These are phyloP conservation scores for Phytophthora citricola DNA, from an alignment of 352 stramenopile species.

Conservation along the genomic window DNA sequence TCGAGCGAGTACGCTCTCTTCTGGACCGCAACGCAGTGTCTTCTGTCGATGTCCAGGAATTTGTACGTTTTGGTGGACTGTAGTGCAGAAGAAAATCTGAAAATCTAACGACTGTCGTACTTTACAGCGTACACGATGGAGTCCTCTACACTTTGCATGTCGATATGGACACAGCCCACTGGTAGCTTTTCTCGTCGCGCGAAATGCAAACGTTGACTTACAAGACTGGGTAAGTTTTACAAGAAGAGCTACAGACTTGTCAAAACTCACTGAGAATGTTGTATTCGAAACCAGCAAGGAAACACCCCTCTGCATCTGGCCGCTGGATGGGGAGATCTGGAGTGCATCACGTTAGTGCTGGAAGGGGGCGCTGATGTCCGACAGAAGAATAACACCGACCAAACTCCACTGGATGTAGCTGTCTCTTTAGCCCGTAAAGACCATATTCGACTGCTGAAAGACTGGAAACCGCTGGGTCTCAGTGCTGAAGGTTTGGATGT, in stretches of 20 bases:
- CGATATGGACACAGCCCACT: constrained; percentile 57
- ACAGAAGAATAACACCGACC: constrained; percentile 34
- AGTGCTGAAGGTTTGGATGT: constrained; percentile 45
- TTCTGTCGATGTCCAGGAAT: constrained; percentile 62
- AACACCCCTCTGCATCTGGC: constrained; percentile 75
- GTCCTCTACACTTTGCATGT: constrained; percentile 66
- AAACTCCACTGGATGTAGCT: constrained; percentile 57
- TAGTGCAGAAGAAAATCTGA: not conserved
- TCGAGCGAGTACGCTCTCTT: constrained; percentile 55
- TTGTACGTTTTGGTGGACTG: constrained; percentile 32
- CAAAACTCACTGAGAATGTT: not conserved
- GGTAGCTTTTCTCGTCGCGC: constrained; percentile 55
- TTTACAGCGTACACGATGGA: constrained; percentile 62
- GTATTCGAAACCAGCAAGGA: constrained; percentile 43
- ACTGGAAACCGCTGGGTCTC: constrained; percentile 57
- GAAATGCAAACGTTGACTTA: constrained; percentile 54
- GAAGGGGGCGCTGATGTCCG: constrained; percentile 49
- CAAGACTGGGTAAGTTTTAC: constrained; percentile 46
- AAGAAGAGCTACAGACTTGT: not conserved
- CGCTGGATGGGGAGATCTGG: constrained; percentile 69
- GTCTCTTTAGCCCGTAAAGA: constrained; percentile 43
- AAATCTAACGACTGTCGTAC: constrained; percentile 2
- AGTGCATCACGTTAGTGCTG: constrained; percentile 61
- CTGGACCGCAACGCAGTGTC: constrained; percentile 46
- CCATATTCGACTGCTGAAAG: constrained; percentile 43